A percentile compares a stretch with the other conserved stretches of the same genome.
These are phyloP conservation scores for Picea sitchensis DNA, from an alignment of 75 land plant species.

Conservation along the genomic window DNA sequence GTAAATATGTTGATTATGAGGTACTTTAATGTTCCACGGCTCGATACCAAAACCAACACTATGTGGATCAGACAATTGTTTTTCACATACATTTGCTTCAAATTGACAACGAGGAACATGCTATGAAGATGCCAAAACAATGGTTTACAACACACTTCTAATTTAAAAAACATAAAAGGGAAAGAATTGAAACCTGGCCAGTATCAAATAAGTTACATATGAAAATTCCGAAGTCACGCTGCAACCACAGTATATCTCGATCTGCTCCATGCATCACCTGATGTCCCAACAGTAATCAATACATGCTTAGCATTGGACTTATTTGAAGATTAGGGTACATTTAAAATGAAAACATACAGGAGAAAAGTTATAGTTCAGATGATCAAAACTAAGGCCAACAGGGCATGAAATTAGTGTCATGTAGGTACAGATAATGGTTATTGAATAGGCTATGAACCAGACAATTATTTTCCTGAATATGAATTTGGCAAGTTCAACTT, in stretches of 20 bases:
- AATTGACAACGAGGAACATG: background rate
- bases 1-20: background rate
- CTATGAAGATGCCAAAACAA: background rate
- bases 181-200: slow-evolving; percentile 63
- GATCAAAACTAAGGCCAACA: background rate
- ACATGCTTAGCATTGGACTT: background rate
- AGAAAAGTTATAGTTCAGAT: background rate
- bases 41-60: background rate
- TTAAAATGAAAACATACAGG: background rate
- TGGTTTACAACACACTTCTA: background rate
- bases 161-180: background rate
- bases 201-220: slow-evolving; percentile 96
- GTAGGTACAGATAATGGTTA: background rate
- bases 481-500: too few species aligned
- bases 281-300: background rate
- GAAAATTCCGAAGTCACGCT: slow-evolving; percentile 95
- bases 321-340: background rate
- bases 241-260: slow-evolving; percentile 91
- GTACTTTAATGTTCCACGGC: background rate
- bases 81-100: background rate
- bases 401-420: background rate
- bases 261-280: slow-evolving; percentile 99
- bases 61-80: background rate
- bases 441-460: background rate
- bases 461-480: background rate